These are phyloP conservation scores for Tricholoma furcatifolium DNA, from an alignment of 768 basidiomycete genomes.

Conservation along the genomic window DNA sequence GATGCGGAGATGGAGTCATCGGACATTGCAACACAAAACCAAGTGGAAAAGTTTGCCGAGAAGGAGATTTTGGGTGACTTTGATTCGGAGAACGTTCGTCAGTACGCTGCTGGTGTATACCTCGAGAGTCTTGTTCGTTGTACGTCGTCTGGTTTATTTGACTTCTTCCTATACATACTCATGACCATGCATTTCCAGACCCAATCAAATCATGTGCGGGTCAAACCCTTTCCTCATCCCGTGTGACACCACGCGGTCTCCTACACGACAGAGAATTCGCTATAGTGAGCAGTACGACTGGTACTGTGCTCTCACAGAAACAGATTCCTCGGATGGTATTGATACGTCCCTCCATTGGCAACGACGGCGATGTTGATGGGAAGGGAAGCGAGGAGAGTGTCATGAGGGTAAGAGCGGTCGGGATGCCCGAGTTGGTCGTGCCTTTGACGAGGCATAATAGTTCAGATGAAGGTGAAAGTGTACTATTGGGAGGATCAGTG, in stretches of 20 bases:
- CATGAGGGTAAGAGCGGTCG: constrained; percentile 11
- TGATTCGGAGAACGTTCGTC: too few species aligned
- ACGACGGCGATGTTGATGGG: neutral
- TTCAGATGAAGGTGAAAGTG: neutral
- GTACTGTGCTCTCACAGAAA: constrained; percentile 15
- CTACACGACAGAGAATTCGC: constrained; percentile 15
- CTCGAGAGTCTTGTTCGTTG: constrained; percentile 14
- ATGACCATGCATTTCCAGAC: neutral
- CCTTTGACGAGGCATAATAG: neutral
- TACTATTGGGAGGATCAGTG: neutral
- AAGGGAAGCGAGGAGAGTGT: neutral
- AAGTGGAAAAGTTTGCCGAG: neutral
- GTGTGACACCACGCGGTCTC: constrained; percentile 8
- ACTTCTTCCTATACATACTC: neutral
- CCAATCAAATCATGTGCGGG: constrained; percentile 18
- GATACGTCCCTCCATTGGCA: constrained; percentile 12
- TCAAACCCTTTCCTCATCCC: constrained; percentile 4
- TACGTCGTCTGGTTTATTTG: neutral
- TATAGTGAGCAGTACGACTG: constrained; percentile 8
- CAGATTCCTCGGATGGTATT: constrained; percentile 16
- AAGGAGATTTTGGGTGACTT: neutral
- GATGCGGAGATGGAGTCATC: neutral
- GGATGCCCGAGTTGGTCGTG: constrained; percentile 9
- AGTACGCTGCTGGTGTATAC: neutral
- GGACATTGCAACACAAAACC: neutral